Base-by-base conservation (phyloP, 371 early-diverging fungal genomes). In the Lichtheimia ornata region DNA sequence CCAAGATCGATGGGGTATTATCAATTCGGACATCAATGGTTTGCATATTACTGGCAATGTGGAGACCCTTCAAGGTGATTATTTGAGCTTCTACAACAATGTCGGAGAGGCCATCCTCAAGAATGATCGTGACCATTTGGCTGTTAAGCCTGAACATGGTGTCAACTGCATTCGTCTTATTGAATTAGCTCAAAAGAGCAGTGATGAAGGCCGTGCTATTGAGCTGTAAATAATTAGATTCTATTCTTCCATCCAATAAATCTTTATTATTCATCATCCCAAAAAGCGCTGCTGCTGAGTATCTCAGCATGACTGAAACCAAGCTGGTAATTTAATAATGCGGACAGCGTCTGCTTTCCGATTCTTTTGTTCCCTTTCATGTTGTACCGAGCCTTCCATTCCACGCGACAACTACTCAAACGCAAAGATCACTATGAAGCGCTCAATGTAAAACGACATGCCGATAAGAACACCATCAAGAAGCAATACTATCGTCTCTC, bases 401-500 rank as follows among this genome's bases (percentile, higher is more conserved):
- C 69, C 5, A 63, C 67, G 7, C 30, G 53, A 18, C 1, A 41
- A 15, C 50, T 58, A 17, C 60, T 59, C 27, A 53, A 56, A 52
- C 65, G 66, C 47, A 67, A 62, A 43, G 58, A 63, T 20, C 75
- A 86, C 70, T 92, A 92, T 42, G 85, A 88, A 7, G 68, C 71
- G 7, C 71, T 92, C 1, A 81, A 84, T 5, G 65, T 90, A 1
- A 59, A 78, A 4, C 66, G 71, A 4, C 55, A 70, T 18, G 88
- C 91, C 2, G 84, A 85, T 30, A 81, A 82, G 45, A 74, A 80
- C 30, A 76, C 85, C 25, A 88, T 96, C 63, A 95, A 94, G 61
- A 22, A 87, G 1, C 84, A 88, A 44, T 96, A 92, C 64, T 95
- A 94, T 74, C 78, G 86, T 58, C 76, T 93, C 27, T 93, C 93